Percentiles rank a stretch among this genome's conserved stretches.
Evolutionary conservation across 306 rosid species (phyloP).

Genomic region (Styphnolobium japonicum): DNA sequence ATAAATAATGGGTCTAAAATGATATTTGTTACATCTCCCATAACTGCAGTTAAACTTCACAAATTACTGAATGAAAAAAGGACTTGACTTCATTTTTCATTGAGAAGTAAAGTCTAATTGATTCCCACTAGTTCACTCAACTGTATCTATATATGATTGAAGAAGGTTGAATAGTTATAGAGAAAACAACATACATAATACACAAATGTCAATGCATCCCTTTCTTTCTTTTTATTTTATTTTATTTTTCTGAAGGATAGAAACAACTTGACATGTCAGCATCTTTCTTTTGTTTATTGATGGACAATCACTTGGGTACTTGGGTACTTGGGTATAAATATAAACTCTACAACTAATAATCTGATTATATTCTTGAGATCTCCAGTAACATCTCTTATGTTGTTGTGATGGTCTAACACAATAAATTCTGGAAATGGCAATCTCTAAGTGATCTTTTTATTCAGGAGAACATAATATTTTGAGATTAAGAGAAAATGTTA

Average conservation of each 20-base stretch:
- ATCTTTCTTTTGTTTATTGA: neutral
- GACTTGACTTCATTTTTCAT: neutral
- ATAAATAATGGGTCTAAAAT: slow-evolving; percentile 68
- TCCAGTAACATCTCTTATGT: neutral
- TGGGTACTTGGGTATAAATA: neutral
- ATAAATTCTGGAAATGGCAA: neutral
- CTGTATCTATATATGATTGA: neutral
- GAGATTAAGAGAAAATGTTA: neutral
- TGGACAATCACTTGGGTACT: neutral
- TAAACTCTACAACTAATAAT: neutral
- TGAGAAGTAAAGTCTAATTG: neutral
- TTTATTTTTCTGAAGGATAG: neutral
- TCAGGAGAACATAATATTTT: neutral
- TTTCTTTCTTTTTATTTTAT: too few species aligned
- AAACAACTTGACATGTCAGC: neutral
- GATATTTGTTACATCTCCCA: slow-evolving; percentile 72
- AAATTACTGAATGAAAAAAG: neutral
- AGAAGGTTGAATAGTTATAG: neutral
- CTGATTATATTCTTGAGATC: neutral
- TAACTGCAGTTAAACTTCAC: slow-evolving; percentile 26
- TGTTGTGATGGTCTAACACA: neutral
- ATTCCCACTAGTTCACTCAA: neutral
- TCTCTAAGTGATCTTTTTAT: neutral
- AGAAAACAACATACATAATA: neutral
- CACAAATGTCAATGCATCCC: neutral